Conservation (phyloP, 23 red algal genomes). For the Gracilaria vermiculophylla region DNA sequence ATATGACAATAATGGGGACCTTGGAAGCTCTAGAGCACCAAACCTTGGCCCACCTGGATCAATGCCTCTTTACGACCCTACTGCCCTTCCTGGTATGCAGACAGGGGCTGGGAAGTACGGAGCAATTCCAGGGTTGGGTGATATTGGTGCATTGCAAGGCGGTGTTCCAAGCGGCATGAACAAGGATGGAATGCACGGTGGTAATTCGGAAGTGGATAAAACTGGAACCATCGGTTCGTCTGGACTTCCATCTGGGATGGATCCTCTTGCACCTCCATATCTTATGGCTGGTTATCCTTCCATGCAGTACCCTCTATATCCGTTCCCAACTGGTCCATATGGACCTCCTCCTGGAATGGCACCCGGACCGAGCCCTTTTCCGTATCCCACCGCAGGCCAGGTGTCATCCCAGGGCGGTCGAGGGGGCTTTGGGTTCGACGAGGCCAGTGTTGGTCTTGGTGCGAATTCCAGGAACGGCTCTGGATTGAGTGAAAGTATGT, state of each 20-base stretch:
- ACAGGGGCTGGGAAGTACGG: slow-evolving; percentile 49
- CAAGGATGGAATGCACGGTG: slow-evolving; percentile 46
- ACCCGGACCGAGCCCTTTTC: slow-evolving; percentile 51
- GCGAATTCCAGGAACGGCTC: slow-evolving; percentile 22
- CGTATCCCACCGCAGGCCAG: slow-evolving; percentile 45
- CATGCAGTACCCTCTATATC: slow-evolving; percentile 64
- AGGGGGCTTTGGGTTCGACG: slow-evolving; percentile 70
- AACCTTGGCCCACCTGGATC: slow-evolving; percentile 48
- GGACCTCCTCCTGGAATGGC: slow-evolving; percentile 23
- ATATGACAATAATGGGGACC: slow-evolving; percentile 50
- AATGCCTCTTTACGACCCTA: slow-evolving; percentile 34
- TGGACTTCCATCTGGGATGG: slow-evolving; percentile 35
- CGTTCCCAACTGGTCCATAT: slow-evolving; percentile 55
- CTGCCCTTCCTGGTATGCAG: slow-evolving; percentile 13
- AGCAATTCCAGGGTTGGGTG: slow-evolving; percentile 54
- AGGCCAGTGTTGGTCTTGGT: slow-evolving; percentile 25
- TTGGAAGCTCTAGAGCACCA: slow-evolving; percentile 46
- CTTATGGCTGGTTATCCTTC: slow-evolving; percentile 59
- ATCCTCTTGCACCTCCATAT: slow-evolving; percentile 46
- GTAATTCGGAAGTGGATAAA: slow-evolving; percentile 37
- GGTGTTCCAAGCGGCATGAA: slow-evolving; percentile 25
- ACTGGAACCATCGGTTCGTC: slow-evolving; percentile 9
- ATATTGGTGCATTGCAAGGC: slow-evolving; percentile 33
- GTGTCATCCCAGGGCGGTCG: slow-evolving; percentile 54
- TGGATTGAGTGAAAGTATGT: slow-evolving; percentile 65